Evolutionary conservation across 2,329 filamentous ascomycete genomes (phyloP).

Genomic region (Colletotrichum simmondsii): DNA sequence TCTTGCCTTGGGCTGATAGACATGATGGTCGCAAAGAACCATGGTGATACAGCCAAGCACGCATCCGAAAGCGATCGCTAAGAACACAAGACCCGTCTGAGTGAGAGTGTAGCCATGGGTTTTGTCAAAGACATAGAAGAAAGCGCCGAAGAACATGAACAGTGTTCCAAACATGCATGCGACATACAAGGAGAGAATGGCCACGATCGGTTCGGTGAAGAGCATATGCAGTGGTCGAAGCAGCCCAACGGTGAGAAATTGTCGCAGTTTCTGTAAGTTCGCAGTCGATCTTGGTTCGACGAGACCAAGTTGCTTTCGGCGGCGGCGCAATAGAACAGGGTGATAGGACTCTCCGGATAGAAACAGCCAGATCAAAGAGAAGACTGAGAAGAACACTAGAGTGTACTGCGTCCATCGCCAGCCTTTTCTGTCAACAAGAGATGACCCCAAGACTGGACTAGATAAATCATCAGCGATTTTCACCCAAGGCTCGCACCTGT

Average conservation of each 20-base stretch:
- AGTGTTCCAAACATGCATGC: conserved; percentile 62
- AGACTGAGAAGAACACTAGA: not conserved
- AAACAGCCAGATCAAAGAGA: not conserved
- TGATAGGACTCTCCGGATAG: not conserved
- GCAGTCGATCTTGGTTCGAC: not conserved
- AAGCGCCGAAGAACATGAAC: conserved; percentile 59
- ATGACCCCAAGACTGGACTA: not conserved
- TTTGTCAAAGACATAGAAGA: not conserved
- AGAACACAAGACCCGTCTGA: not conserved
- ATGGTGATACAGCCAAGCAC: not conserved
- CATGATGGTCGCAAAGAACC: not conserved
- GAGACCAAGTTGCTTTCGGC: not conserved
- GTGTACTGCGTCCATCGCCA: not conserved
- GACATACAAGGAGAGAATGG: conserved; percentile 62
- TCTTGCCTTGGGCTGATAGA: not conserved
- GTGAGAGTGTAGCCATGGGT: not conserved
- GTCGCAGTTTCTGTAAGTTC: not conserved
- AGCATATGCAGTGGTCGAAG: conserved; percentile 55
- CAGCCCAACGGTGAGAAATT: not conserved
- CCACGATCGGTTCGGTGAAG: conserved; percentile 70
- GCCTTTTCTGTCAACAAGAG: not conserved
- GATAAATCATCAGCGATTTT: no score
- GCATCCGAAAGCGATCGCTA: not conserved
- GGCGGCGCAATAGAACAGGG: not conserved
- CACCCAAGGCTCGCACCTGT: not conserved